Conservation (phyloP, 2,329 filamentous ascomycete genomes). For the Penicillium sclerotigenum region DNA sequence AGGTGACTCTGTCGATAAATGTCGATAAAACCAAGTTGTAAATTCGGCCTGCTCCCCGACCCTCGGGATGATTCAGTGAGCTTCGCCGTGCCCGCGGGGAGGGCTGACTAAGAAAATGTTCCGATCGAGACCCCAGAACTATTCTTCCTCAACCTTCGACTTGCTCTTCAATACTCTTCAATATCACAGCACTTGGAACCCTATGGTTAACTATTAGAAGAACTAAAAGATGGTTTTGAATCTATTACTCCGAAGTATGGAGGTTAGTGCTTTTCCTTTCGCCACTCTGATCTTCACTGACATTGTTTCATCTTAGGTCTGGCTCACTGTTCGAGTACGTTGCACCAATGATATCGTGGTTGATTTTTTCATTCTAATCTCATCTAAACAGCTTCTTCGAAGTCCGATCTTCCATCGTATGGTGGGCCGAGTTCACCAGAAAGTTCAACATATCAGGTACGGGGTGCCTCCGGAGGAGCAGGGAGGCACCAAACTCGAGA, state of each 20-base stretch:
- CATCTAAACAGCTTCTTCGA: slow-evolving; percentile 38
- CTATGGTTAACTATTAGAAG: neutral
- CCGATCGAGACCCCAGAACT: neutral
- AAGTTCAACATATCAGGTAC: slow-evolving; percentile 41
- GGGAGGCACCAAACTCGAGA: slow-evolving; percentile 42
- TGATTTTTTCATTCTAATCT: slow-evolving; percentile 7
- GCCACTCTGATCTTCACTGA: slow-evolving; percentile 10
- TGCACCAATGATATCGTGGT: neutral
- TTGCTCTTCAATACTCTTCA: neutral
- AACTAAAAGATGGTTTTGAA: slow-evolving; percentile 26
- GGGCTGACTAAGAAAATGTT: slow-evolving; percentile 3
- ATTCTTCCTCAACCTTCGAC: neutral
- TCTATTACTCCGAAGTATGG: slow-evolving; percentile 33
- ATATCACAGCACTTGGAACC: neutral
- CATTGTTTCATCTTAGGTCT: slow-evolving; percentile 27
- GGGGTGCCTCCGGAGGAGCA: slow-evolving; percentile 44
- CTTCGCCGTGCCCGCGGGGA: neutral
- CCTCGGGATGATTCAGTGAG: neutral
- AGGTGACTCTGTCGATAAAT: neutral
- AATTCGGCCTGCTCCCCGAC: neutral
- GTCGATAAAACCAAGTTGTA: neutral
- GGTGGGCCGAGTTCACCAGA: slow-evolving; percentile 44
- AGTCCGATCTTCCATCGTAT: slow-evolving; percentile 45
- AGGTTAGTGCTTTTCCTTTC: slow-evolving; percentile 27
- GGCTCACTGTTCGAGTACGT: slow-evolving; percentile 40